These are phyloP conservation scores for Apiospora arundinis DNA, from an alignment of 2,329 filamentous ascomycete genomes.

Conservation along the genomic window DNA sequence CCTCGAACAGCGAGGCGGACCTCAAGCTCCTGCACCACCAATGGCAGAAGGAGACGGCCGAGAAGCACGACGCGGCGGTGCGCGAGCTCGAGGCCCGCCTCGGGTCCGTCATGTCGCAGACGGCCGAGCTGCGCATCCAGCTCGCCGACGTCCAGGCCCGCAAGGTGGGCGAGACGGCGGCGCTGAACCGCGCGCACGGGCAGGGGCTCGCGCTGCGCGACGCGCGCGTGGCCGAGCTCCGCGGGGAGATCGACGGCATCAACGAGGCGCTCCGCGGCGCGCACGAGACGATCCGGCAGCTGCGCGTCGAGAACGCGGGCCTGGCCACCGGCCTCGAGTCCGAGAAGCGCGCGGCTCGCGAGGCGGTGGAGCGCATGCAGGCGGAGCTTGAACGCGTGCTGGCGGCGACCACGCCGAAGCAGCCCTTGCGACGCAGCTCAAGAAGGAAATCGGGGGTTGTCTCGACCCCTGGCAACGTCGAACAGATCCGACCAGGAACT, in stretches of 20 bases:
- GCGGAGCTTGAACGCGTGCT: constrained; percentile 57
- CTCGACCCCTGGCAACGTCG: constrained; percentile 17
- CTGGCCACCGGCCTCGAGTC: constrained; percentile 45
- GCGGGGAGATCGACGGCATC: constrained; percentile 32
- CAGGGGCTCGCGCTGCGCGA: constrained; percentile 57
- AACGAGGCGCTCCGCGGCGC: constrained; percentile 53
- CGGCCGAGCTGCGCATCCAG: constrained; percentile 43
- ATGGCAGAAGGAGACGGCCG: constrained; percentile 39
- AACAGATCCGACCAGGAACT: constrained; percentile 25
- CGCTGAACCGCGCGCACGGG: constrained; percentile 51
- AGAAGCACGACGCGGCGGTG: constrained; percentile 42
- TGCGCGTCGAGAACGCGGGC: constrained; percentile 54
- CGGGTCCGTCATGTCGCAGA: constrained; percentile 45
- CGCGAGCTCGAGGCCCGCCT: constrained; percentile 54
- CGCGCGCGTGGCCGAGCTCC: constrained; percentile 53
- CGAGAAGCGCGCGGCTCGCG: constrained; percentile 48
- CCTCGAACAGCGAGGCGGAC: not conserved
- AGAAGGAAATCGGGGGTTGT: constrained; percentile 29
- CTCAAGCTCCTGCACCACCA: not conserved
- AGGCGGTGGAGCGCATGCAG: constrained; percentile 56
- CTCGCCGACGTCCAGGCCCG: constrained; percentile 39
- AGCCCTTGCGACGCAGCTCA: constrained; percentile 20
- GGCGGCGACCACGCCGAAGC: constrained; percentile 34
- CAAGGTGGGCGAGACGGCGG: constrained; percentile 34
- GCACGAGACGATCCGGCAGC: constrained; percentile 50